Percentiles rank a stretch among this genome's conserved stretches.
phyloP scores from a whole-genome alignment of 73 alveolate species.

The Paramecium biaurelia region DNA sequence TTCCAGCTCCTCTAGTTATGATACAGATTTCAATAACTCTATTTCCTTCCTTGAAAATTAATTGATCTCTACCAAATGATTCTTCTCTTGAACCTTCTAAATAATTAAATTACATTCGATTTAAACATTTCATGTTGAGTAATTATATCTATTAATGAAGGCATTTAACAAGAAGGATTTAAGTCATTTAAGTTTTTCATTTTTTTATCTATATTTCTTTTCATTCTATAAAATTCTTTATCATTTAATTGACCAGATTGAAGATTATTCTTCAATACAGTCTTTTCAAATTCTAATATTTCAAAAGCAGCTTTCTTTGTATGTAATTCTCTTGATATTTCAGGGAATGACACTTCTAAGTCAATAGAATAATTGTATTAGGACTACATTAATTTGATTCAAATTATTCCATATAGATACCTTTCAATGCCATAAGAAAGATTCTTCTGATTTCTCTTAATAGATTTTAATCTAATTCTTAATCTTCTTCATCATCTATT shows the following conservation, averaged over 20 bases:
- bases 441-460: conserved; percentile 67
- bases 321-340: conserved; percentile 34
- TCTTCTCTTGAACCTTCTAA: conserved; percentile 9
- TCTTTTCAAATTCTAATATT: conserved; percentile 44
- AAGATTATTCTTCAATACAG: conserved; percentile 7
- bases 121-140: conserved; percentile 36
- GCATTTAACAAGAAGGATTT: conserved; percentile 55
- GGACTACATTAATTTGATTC: conserved; percentile 53
- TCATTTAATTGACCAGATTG: conserved; percentile 41
- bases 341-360: conserved; percentile 57
- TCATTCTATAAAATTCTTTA: conserved; percentile 30
- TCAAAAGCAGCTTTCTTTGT: conserved; percentile 57
- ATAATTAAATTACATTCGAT: neutral
- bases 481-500: conserved; percentile 3
- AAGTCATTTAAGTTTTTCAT: conserved; percentile 12
- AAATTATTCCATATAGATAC: conserved; percentile 65
- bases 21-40: conserved; percentile 12
- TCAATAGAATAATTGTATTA: conserved; percentile 35
- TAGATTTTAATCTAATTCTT: conserved; percentile 60
- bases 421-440: conserved; percentile 70
- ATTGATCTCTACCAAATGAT: conserved; percentile 51
- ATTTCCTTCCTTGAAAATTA: conserved; percentile 51
- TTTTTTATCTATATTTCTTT: conserved; percentile 47
- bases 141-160: neutral
- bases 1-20: conserved; percentile 60